A percentile compares a stretch with the other conserved stretches of the same genome.
Evolutionary conservation across 1,284 basidiomycete species (phyloP).

Genomic region (Thelephora terrestris): DNA sequence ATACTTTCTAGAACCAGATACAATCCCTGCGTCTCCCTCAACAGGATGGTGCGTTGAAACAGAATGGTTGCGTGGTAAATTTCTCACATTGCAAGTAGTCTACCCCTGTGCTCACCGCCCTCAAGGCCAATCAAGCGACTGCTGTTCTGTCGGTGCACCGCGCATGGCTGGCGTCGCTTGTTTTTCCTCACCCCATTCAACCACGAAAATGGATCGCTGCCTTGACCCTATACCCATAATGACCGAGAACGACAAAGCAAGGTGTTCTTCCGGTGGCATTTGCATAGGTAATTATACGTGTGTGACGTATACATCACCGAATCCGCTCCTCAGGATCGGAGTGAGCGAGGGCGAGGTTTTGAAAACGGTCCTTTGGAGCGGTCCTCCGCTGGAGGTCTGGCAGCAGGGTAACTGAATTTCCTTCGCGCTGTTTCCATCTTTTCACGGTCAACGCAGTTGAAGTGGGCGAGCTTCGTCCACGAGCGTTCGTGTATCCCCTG

Average conservation of each 20-base stretch:
- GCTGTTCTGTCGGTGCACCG: slow-evolving; percentile 3
- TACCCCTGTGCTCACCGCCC: neutral
- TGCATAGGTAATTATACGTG: neutral
- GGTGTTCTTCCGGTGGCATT: neutral
- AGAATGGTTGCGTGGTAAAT: slow-evolving; percentile 25
- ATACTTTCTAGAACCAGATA: slow-evolving; percentile 24
- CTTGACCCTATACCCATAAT: slow-evolving; percentile 1
- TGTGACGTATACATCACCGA: neutral
- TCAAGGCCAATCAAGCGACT: slow-evolving; percentile 12
- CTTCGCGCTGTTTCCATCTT: slow-evolving; percentile 1
- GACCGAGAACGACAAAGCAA: neutral
- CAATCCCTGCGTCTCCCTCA: neutral
- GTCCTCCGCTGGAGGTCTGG: slow-evolving; percentile 53
- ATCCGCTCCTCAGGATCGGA: slow-evolving; percentile 10
- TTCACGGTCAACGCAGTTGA: slow-evolving; percentile 32
- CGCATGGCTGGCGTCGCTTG: no score
- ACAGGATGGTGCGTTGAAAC: slow-evolving; percentile 51
- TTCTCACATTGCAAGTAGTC: no score
- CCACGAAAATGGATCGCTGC: neutral
- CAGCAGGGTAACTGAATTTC: slow-evolving; percentile 47
- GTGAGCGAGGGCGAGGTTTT: slow-evolving; percentile 13
- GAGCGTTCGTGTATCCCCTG: slow-evolving; percentile 34
- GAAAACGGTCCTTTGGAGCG: slow-evolving; percentile 53
- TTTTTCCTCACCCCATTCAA: no score
- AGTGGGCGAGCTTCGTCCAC: slow-evolving; percentile 38